phyloP scores from a whole-genome alignment of 148 eudicot genomes.

The Amaranthus palmeri region DNA sequence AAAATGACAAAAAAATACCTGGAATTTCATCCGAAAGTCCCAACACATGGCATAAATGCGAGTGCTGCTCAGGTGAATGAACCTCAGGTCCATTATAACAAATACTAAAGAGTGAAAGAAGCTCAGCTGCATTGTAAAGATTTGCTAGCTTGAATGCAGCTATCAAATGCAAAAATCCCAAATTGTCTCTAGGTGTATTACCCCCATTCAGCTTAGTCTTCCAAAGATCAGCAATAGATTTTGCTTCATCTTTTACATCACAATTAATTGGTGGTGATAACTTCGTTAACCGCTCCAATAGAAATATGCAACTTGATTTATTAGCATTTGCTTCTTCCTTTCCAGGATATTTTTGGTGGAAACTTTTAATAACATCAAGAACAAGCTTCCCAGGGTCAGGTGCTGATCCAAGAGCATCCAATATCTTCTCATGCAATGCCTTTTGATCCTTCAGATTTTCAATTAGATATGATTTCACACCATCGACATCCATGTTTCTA shows the following conservation, averaged over 20 bases:
- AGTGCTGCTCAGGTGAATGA: slow-evolving; percentile 11
- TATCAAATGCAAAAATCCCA: slow-evolving; percentile 21
- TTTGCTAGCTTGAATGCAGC: slow-evolving; percentile 20
- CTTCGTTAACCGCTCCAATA: slow-evolving; percentile 29
- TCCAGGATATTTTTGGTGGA: slow-evolving; percentile 10
- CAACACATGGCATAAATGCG: slow-evolving; percentile 16
- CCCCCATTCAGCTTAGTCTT: slow-evolving; percentile 10
- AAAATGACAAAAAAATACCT: slow-evolving; percentile 19
- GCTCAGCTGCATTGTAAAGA: slow-evolving; percentile 11
- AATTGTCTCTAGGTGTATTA: not conserved
- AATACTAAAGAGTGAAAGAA: slow-evolving; percentile 13
- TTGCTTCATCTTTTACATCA: slow-evolving; percentile 20
- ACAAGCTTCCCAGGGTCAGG: slow-evolving; percentile 42
- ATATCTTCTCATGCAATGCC: slow-evolving; percentile 16
- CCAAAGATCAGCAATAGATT: slow-evolving; percentile 11
- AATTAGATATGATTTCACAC: slow-evolving; percentile 26
- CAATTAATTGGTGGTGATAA: slow-evolving; percentile 20
- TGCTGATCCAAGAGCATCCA: slow-evolving; percentile 29
- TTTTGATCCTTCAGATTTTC: slow-evolving; percentile 16
- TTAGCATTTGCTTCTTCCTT: not conserved
- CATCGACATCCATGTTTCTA: slow-evolving; percentile 25
- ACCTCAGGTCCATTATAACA: slow-evolving; percentile 7
- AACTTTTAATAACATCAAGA: slow-evolving; percentile 31
- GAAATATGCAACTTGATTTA: slow-evolving; percentile 14
- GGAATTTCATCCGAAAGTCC: slow-evolving; percentile 25